Base-by-base conservation (phyloP, 2,329 filamentous ascomycete species). In the Cordyceps tenuipes region DNA sequence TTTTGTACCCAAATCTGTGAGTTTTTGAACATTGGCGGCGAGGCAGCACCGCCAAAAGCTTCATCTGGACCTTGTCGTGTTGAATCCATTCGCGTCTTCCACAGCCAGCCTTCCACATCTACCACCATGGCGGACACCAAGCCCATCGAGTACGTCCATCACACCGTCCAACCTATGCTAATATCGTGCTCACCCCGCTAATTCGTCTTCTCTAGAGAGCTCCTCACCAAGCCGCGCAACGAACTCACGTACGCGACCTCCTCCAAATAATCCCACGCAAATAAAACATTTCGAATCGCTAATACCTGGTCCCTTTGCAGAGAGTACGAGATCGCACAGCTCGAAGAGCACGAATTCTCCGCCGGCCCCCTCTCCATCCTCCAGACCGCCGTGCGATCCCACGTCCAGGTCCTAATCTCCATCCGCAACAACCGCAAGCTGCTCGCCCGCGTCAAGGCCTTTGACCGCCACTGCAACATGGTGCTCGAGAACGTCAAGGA, bases 401-500 rank as follows among this genome's bases (percentile, higher is more conserved):
- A 97, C 79, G 90, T 89, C 48, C 94, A 97, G 77, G 93, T 99
- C 64, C 85, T 99, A 65, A 97, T 99, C 72, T 96, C 91, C 59
- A 93, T 93, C 78, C 91, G 94, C 66, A 97, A 96, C 84, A 97
- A 97, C 81, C 89, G 93, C 76, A 99, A 99, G 81, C 83, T 99
- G 52, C 87, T 99, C 59, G 94, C 93, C 56, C 89, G 94, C 65
- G 93, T 99, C 71, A 99, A 99, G 81, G 94, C 94, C 7, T 99
- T 99, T 73, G 94, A 99, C 77, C 84, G 94, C 63, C 94, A 99
- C 77, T 97, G 92, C 84, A 99, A 99, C 78, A 97, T 99, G 94
- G 90, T 96, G 3, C 80, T 97, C 52, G 91, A 96, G 80, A 96
- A 96, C 67, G 91, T 95, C 49, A 77, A 77, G 82, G 94, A 99